Base-by-base conservation (phyloP, 495 filamentous ascomycete genomes). In the Ascobolus immersus region DNA sequence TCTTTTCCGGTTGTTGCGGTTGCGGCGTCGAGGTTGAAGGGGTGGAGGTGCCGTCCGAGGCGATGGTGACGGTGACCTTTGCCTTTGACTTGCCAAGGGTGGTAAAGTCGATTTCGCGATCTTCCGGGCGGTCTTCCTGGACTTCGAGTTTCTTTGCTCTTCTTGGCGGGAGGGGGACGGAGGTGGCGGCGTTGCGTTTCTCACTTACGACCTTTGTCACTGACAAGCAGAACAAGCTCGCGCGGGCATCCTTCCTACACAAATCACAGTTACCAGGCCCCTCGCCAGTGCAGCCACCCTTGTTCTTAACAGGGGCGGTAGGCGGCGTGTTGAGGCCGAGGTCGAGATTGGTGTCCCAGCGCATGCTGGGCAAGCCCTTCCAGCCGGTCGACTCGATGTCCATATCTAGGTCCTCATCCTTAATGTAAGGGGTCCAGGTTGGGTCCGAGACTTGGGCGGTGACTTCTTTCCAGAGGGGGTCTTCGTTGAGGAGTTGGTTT, bases 221-320 rank as follows among this genome's bases (percentile, higher is more conserved):
- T 21, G 71, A 75, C 43, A 77, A 76, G 55, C 79, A 90, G 59
- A 90, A 90, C 38, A 82, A 64, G 10, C 72, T 77, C 17, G 78
- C 76, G 40, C 67, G 67, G 1, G 79, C 74, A 49, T 86, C 74
- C 5, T 65, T 59, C 21, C 68, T 63, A 47, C 79, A 90, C 50
- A 82, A 74, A 3, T 67, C 61, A 45, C 79, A 90, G 15, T 73
- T 74, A 8, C 79, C 79, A 1, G 79, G 79, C 0, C 76, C 69
- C 37, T 73, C 72, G 34, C 61, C 18, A 10, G 28, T 17, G 28
- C 28, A n/a, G 17, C 28, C 14, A 4, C 28, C 28, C 22, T n/a
- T n/a, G n/a, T n/a, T n/a, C 7, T n/a, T n/a, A 31, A n/a, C 28
- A n/a, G 10, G 4, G 15, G 12, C 28, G 14, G 28, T n/a, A n/a